phyloP scores from a whole-genome alignment of 2,329 filamentous ascomycete species.

The Diplodia seriata region DNA sequence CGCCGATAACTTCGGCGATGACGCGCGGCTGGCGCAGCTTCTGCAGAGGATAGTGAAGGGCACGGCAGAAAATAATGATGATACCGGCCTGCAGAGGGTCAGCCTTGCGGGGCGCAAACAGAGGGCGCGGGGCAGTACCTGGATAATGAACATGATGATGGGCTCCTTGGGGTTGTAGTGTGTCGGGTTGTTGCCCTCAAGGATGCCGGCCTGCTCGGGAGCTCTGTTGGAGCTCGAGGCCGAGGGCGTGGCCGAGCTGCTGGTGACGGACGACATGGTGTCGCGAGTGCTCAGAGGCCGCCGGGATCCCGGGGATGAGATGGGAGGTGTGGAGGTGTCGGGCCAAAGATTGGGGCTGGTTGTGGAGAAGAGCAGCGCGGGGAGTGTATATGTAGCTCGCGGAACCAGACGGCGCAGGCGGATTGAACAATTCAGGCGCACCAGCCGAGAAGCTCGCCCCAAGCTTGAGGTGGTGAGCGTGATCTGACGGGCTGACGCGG shows the following conservation, averaged over 20 bases:
- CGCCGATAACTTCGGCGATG: conserved; percentile 85
- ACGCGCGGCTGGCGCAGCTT: conserved; percentile 81
- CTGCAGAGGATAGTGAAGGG: conserved; percentile 78
- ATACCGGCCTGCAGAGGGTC: conserved; percentile 65
- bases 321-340: neutral
- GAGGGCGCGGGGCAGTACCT: conserved; percentile 54
- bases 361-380: neutral
- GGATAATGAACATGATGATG: conserved; percentile 78
- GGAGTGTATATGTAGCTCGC: neutral
- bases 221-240: conserved; percentile 42
- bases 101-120: neutral
- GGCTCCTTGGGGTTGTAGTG: conserved; percentile 74
- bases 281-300: neutral
- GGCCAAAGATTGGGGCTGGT: neutral
- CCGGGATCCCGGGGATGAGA: neutral
- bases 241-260: conserved; percentile 23
- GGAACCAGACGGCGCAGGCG: too few species aligned
- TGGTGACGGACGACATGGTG: conserved; percentile 31
- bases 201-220: conserved; percentile 69
- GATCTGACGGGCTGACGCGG: conserved; percentile 26
- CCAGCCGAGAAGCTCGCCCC: neutral
- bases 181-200: conserved; percentile 74
- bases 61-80: conserved; percentile 76
- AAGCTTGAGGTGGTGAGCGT: conserved; percentile 8
- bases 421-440: conserved; percentile 10